Base-by-base conservation (phyloP, 345 rosid species). In the Citrus cavaleriei region DNA sequence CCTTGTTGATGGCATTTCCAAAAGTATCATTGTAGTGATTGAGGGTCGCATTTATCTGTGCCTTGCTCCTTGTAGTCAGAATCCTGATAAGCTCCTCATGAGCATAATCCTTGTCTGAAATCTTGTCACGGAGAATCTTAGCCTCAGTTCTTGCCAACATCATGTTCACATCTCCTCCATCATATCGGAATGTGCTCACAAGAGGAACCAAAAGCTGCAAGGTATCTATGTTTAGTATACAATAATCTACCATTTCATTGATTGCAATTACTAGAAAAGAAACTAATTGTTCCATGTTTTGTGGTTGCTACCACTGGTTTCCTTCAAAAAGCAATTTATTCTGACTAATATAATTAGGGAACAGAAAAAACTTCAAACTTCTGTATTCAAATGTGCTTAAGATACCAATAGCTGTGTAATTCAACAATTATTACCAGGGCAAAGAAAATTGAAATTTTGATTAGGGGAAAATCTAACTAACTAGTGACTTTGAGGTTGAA, bases 41-140 rank as follows among this genome's bases (percentile, higher is more conserved):
- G 61, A 93, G 87, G 1, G 97, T 89, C 27, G 97, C 98, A 25
- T 78, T 84, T 14, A 93, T 85, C 82, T 95, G 97, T 59, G 95
- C 88, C 83, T 91, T 95, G 72, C 98, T 93, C 73, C 98, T 92
- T 83, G 98, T 92, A 18, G 92, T 78, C 79, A 95, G 75, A 81
- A 95, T 93, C 84, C 98, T 84, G 80, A 91, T 91, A 82, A 95
- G 76, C 74, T 95, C 98, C 28, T 95, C 98, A 74, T 93, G 91
- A 83, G 27, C 78, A 76, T 93, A 92, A 63, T 87, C 91, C 83
- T 93, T 91, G 60, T 88, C 92, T 12, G 88, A 81, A 70, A 95
- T 86, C 87, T 92, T 92, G 83, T 91, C 92, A 75, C 86, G 91
- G 57, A 95, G 95, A 78, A 83, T 85, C 92, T 95, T 92, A 72